Evolutionary conservation across 2,329 filamentous ascomycete genomes (phyloP).

Genomic region (Xylariales sp.): DNA sequence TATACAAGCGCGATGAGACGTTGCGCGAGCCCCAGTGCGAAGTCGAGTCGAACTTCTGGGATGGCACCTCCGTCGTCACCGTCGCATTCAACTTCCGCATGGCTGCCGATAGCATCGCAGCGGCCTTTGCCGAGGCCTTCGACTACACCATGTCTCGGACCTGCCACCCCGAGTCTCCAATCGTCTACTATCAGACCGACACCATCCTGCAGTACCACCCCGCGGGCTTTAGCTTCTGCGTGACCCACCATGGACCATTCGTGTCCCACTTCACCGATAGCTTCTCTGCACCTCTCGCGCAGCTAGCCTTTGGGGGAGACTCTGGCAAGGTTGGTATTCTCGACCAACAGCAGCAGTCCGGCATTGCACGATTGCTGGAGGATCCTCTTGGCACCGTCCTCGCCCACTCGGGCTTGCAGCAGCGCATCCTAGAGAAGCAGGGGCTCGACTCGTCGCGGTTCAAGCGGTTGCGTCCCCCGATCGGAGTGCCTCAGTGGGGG

Average conservation of each 20-base stretch:
- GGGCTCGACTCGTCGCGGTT: not conserved
- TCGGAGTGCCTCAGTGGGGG: conserved; percentile 2
- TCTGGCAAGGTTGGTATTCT: conserved; percentile 4
- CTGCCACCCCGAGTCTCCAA: not conserved
- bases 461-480: conserved; percentile 4
- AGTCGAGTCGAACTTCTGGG: not conserved
- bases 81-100: conserved; percentile 8
- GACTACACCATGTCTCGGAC: not conserved
- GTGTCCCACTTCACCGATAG: conserved; percentile 5
- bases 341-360: conserved; percentile 4
- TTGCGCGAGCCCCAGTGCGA: not conserved
- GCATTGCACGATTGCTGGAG: conserved; percentile 1
- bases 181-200: conserved; percentile 7
- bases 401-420: conserved; percentile 6
- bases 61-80: conserved; percentile 2
- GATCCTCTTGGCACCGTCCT: conserved; percentile 5
- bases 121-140: not conserved
- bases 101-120: not conserved
- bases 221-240: conserved; percentile 4
- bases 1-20: conserved; percentile 3
- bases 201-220: conserved; percentile 7
- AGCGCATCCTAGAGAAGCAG: conserved; percentile 2
- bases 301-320: conserved; percentile 6
- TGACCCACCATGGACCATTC: conserved; percentile 7
- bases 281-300: conserved; percentile 1